Evolutionary conservation across 352 stramenopile genomes (phyloP), one percentile per base, ranked within the genome.

Genomic region (Phytophthora pluvialis): DNA sequence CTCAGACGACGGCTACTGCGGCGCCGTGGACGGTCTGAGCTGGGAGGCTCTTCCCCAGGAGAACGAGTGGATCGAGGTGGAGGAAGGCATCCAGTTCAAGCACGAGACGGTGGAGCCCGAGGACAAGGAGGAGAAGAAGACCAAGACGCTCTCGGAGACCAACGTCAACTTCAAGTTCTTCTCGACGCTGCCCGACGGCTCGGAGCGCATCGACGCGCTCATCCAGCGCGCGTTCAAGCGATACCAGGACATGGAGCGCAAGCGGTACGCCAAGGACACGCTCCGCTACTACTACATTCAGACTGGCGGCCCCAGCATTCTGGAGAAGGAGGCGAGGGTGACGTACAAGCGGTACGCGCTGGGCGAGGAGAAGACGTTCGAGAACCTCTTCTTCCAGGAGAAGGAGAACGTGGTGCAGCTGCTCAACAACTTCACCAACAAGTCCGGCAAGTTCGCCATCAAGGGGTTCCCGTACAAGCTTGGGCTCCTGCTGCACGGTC

Each of bases 391-490:
- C 67, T 97, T 97, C 52, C 54, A 81, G 25, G 82, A 97, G 31
- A 98, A 97, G 65, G 38, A 74, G 12, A 56, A 63, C 25, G 64
- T 97, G 26, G 29, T 97, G 26, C 57, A 85, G 39, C 62, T 95
- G 3, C 74, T 97, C 1, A 67, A 94, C 54, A 83, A 93, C 57
- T 97, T 97, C 58, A 61, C 68, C 33, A 78, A 55, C 48, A 81
- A 71, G 53, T 75, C 36, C 2, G 90, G 89, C 40, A 96, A 95
- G 71, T 97, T 96, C 57, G 75, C 75, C 5, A 95, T 97, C 74
- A 71, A 77, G 33, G 90, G 90, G 8, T 97, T 95, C 36, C 93
- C 91, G 9, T 88, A 97, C 78, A 98, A 97, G 70, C 82, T 86
- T 29, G 89, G 73, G 0, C 83, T 98, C 4, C 66, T 98, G 31